A percentile compares a stretch with the other conserved stretches of the same genome.
phyloP scores from a whole-genome alignment of 805 yeast genomes.

The Candida golubevii region DNA sequence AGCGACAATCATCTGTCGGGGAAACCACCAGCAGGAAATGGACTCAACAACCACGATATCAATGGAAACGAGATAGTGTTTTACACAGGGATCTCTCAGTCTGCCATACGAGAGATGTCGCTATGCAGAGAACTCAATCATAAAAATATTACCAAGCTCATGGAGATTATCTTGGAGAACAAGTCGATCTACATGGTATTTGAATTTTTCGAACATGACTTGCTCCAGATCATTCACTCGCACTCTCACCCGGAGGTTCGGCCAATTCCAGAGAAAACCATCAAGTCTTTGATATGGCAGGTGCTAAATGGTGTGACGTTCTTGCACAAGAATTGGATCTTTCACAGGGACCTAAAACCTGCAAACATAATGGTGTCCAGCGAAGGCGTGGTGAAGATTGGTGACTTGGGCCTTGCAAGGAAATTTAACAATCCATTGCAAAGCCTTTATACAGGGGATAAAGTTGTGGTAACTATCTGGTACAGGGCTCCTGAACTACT shows the following conservation, averaged over 20 bases:
- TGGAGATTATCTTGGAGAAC: slow-evolving; percentile 81
- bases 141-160: slow-evolving; percentile 71
- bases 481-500: slow-evolving; percentile 90
- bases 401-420: slow-evolving; percentile 90
- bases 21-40: slow-evolving; percentile 18
- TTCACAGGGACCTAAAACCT: slow-evolving; percentile 94
- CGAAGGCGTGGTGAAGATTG: slow-evolving; percentile 89
- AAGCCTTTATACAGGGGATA: slow-evolving; percentile 84
- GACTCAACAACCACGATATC: slow-evolving; percentile 33
- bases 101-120: slow-evolving; percentile 95
- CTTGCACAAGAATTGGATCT: slow-evolving; percentile 92
- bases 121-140: slow-evolving; percentile 83
- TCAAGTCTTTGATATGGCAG: slow-evolving; percentile 89
- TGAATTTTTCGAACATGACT: slow-evolving; percentile 94
- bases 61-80: slow-evolving; percentile 84
- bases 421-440: slow-evolving; percentile 84
- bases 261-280: slow-evolving; percentile 70
- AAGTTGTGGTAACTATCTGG: slow-evolving; percentile 96
- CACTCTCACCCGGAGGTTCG: slow-evolving; percentile 87
- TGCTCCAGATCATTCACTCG: slow-evolving; percentile 87
- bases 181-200: slow-evolving; percentile 92
- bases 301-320: slow-evolving; percentile 86
- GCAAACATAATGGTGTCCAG: slow-evolving; percentile 95
- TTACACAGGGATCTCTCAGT: slow-evolving; percentile 93
- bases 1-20: slow-evolving; percentile 54